Conservation (phyloP, 2,329 filamentous ascomycete genomes). For the Blastomyces silverae region DNA sequence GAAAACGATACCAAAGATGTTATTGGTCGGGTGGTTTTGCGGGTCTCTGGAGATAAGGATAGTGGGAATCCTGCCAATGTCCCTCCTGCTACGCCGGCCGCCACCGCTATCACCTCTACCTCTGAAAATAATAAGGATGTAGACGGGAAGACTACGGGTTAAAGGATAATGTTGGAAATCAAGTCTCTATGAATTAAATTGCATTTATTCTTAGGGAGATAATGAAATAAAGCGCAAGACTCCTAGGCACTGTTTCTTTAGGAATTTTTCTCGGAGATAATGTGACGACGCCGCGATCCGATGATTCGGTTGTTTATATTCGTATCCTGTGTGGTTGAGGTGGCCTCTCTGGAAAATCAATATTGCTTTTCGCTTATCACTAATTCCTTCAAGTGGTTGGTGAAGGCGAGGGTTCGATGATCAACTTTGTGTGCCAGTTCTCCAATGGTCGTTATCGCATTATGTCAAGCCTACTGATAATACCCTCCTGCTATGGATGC, state of each 20-base stretch:
- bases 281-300: not conserved
- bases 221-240: not conserved
- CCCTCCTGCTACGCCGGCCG: not conserved
- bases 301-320: conserved; percentile 2
- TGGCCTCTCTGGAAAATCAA: not conserved
- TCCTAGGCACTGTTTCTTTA: not conserved
- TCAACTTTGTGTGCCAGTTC: not conserved
- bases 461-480: not conserved
- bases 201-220: not conserved
- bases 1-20: conserved; percentile 39
- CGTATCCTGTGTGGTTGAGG: not conserved
- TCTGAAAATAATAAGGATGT: conserved; percentile 14
- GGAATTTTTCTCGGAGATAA: not conserved
- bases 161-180: not conserved
- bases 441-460: not conserved
- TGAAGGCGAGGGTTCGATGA: not conserved
- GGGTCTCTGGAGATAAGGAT: conserved; percentile 34
- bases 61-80: conserved; percentile 25
- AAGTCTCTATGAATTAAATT: not conserved
- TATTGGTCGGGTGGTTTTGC: conserved; percentile 41
- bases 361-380: not conserved
- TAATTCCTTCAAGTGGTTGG: not conserved
- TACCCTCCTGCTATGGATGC: not conserved
- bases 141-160: not conserved
- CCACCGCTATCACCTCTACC: not conserved